Base-by-base conservation (phyloP, 331 rosid species). In the Rosa hybrid region DNA sequence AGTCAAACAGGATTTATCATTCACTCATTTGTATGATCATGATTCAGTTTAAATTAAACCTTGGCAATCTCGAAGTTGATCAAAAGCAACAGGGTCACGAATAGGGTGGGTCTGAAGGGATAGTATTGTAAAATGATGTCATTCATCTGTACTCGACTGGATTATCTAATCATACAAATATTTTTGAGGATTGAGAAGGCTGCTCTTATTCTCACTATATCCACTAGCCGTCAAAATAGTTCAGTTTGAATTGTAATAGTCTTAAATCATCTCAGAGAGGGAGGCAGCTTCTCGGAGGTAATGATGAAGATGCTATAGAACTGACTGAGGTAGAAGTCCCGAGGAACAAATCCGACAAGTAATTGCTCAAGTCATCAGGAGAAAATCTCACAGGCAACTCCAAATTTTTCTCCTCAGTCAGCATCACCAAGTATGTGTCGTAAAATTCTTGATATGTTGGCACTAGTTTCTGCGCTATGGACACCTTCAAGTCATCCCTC, bases 341-440 rank as follows among this genome's bases (percentile, higher is more conserved):
- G 18, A 76, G 85, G 74, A 87, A 87, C 83, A 87, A 80, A 72
- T 87, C 87, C 1, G 91, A 90, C 86, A 90, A 77, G 85, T 86
- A 81, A 45, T 90, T 90, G 18, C 88, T 86, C 87, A 84, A 50
- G 74, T 90, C 91, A 54, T 88, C 88, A 1, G 91, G 89, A 13
- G 86, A 74, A 76, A 81, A 79, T 69, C 84, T 81, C 38, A 76
- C 80, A 46, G 72, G 62, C 73, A 48, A 20, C 65, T 75, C 80
- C 86, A 77, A 34, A 72, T 88, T 82, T 38, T 27, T 78, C 57
- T 87, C 86, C 60, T 65, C 83, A 39, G 27, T 81, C 30, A 80
- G 59, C 46, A 49, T 39, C 14, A 12, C 67, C 50, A 74, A 7
- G 49, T 62, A 30, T 48, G 70, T 77, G 2, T 78, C 78, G 73